Evolutionary conservation across 2,329 filamentous ascomycete species (phyloP).

Genomic region (Metarhizium guizhouense): DNA sequence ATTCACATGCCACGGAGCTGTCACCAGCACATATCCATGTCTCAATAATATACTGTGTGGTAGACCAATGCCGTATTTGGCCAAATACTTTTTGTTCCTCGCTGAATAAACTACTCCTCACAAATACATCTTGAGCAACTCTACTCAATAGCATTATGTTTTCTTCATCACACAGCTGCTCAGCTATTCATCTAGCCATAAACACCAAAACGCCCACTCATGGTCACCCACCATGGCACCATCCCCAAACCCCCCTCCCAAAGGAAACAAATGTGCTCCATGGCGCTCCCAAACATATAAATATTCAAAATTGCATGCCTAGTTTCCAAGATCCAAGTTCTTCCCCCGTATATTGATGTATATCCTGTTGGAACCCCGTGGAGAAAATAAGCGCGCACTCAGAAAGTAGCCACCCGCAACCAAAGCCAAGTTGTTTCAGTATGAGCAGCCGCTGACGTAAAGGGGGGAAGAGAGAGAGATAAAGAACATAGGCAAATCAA

Average conservation of each 20-base stretch:
- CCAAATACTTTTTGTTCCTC: too few relatives aligned
- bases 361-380: not conserved
- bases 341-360: not conserved
- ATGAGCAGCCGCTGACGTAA: not conserved
- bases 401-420: not conserved
- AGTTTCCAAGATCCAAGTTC: not conserved
- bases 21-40: too few relatives aligned
- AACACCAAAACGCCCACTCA: not conserved
- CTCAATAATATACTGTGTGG: too few relatives aligned
- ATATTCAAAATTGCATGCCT: not conserved
- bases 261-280: not conserved
- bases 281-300: not conserved
- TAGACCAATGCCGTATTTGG: too few relatives aligned
- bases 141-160: not conserved
- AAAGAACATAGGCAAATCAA: not conserved
- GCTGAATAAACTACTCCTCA: too few relatives aligned
- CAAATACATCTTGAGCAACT: not conserved
- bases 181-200: not conserved
- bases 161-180: not conserved
- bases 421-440: not conserved
- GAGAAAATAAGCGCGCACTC: not conserved
- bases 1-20: too few relatives aligned
- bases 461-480: not conserved
- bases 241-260: not conserved
- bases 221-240: not conserved